Conservation (phyloP, 1,284 basidiomycete species). For the Veloporphyrellus conicus region DNA sequence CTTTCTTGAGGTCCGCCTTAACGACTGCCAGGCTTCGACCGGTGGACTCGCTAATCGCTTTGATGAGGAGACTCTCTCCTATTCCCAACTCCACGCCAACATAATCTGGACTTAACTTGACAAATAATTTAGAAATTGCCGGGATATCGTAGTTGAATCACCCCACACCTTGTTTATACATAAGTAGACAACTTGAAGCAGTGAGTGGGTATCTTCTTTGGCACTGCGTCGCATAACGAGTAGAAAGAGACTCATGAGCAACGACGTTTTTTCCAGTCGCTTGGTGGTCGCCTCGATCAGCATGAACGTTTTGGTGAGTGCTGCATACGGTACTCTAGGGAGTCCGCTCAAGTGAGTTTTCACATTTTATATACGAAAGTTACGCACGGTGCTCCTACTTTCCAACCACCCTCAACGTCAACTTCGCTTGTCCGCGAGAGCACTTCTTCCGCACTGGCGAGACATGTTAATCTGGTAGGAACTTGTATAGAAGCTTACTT, state of each 20-base stretch:
- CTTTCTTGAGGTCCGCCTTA: constrained; percentile 89
- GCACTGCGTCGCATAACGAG: constrained; percentile 85
- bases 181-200: constrained; percentile 89
- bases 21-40: constrained; percentile 80
- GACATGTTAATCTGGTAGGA: constrained; percentile 1
- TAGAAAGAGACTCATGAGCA: constrained; percentile 84
- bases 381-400: constrained; percentile 77
- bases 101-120: constrained; percentile 90
- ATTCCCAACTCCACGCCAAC: constrained; percentile 95
- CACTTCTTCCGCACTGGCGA: constrained; percentile 64
- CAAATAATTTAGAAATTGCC: constrained; percentile 10
- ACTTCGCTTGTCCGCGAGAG: constrained; percentile 65
- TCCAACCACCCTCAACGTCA: constrained; percentile 83
- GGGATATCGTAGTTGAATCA: neutral
- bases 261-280: constrained; percentile 86
- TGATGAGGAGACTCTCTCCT: constrained; percentile 91
- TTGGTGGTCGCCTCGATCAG: constrained; percentile 95
- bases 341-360: constrained; percentile 4
- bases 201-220: constrained; percentile 61
- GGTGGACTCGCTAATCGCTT: constrained; percentile 93
- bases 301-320: constrained; percentile 84
- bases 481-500: constrained; percentile 42
- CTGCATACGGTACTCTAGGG: constrained; percentile 86
- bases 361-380: neutral
- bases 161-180: constrained; percentile 88